A percentile compares a stretch with the other conserved stretches of the same genome.
phyloP scores from a whole-genome alignment of 2,329 filamentous ascomycete species.

The Emmonsiellopsis sp. region DNA sequence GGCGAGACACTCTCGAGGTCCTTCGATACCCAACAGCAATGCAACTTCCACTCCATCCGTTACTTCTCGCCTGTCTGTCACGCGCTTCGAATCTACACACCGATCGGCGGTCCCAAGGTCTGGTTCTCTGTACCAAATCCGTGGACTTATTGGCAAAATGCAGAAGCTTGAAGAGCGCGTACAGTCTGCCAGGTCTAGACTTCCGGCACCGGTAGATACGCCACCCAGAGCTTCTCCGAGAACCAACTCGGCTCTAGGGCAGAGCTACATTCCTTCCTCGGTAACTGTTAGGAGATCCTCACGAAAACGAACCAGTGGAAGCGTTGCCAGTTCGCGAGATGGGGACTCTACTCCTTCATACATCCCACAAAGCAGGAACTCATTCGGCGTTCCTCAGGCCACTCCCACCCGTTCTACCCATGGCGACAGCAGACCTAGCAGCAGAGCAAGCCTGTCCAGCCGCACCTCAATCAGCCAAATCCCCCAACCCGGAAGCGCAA shows the following conservation, averaged over 20 bases:
- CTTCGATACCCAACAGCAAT: constrained; percentile 47
- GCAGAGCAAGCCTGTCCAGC: constrained; percentile 54
- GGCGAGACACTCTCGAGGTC: constrained; percentile 44
- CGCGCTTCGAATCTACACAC: constrained; percentile 13
- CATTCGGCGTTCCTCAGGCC: constrained; percentile 33
- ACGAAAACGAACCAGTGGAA: constrained; percentile 32
- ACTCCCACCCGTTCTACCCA: constrained; percentile 19
- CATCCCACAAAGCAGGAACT: constrained; percentile 31
- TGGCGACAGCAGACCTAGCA: constrained; percentile 58
- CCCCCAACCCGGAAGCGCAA: constrained; percentile 24
- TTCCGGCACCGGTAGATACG: constrained; percentile 69
- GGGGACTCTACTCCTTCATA: constrained; percentile 28
- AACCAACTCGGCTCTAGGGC: constrained; percentile 39
- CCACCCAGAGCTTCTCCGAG: constrained; percentile 76
- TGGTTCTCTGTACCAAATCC: constrained; percentile 81
- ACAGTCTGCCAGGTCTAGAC: constrained; percentile 80
- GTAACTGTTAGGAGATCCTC: constrained; percentile 43
- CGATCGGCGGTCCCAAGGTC: constrained; percentile 21
- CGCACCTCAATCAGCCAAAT: constrained; percentile 32
- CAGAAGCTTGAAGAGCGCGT: constrained; percentile 90
- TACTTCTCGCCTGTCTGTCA: constrained; percentile 27
- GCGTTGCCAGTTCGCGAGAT: constrained; percentile 31
- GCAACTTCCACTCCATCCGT: constrained; percentile 38
- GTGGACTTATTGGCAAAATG: constrained; percentile 91
- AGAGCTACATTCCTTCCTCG: constrained; percentile 42